Evolutionary conservation across 345 rosid genomes (phyloP).

Genomic region (Mercurialis annua): DNA sequence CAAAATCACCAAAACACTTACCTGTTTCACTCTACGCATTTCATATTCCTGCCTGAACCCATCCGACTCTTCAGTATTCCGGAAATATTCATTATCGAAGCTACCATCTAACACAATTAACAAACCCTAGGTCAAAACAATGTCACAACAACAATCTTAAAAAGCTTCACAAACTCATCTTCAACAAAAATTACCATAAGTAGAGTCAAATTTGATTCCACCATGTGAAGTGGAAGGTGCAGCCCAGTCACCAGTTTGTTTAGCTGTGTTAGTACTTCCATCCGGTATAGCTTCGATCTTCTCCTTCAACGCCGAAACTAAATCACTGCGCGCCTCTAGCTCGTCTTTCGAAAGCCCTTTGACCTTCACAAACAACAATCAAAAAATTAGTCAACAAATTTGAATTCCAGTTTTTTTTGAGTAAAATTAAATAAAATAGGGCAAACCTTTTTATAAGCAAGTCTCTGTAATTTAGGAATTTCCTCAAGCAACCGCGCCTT

Average conservation of each 20-base stretch:
- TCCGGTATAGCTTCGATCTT: slow-evolving; percentile 27
- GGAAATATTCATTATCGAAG: slow-evolving; percentile 26
- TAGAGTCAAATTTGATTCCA: slow-evolving; percentile 25
- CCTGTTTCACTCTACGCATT: slow-evolving; percentile 32
- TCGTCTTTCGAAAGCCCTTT: slow-evolving; percentile 30
- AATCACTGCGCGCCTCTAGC: slow-evolving; percentile 26
- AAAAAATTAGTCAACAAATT: too few relatives aligned
- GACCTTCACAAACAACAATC: slow-evolving; percentile 13
- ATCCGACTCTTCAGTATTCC: slow-evolving; percentile 14
- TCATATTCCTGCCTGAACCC: slow-evolving; percentile 30
- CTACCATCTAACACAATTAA: slow-evolving; percentile 16
- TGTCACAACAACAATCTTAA: too few relatives aligned
- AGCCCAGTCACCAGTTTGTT: slow-evolving; percentile 10
- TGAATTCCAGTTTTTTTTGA: too few relatives aligned
- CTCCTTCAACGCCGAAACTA: slow-evolving; percentile 22
- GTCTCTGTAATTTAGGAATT: slow-evolving; percentile 26
- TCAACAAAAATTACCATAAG: slow-evolving; percentile 14
- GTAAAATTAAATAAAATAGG: not conserved
- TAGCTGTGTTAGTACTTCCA: slow-evolving; percentile 21
- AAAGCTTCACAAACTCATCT: not conserved
- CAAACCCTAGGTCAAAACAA: not conserved
- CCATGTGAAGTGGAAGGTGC: slow-evolving; percentile 21
- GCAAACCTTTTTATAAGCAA: slow-evolving; percentile 26
- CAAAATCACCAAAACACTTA: slow-evolving; percentile 2
- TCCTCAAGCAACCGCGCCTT: slow-evolving; percentile 33